Base-by-base conservation (phyloP, 2,329 filamentous ascomycete species). In the Aspergillus fumigatiaffinis region DNA sequence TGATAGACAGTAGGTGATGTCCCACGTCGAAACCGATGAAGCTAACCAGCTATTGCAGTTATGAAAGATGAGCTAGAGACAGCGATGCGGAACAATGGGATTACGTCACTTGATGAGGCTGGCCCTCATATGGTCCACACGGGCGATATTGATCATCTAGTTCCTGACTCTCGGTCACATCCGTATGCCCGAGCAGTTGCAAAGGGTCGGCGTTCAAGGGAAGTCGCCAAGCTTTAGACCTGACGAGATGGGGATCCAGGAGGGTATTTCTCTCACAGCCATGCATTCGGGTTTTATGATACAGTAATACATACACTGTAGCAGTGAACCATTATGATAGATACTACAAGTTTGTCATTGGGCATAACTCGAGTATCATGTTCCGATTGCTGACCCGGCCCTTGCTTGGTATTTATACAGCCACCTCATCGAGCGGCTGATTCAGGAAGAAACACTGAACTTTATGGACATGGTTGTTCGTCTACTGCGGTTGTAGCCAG, bases 1-100 rank as follows among this genome's bases (percentile, higher is more conserved):
- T 82, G 57, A 78, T 82, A 54, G 79, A 82, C 58, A 82, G 83
- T 84, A 74, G 74, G 81, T 77, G 48, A 48, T 54, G 35, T 21
- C 47, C 26, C 25, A 47, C 26, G n/a, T 25, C 20, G 28, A 53
- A 38, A 47, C 26, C 29, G 38, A 20, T 52, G 17, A 20, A 49
- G 47, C 59, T 57, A 44, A 61, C 29, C 6, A 38, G 52, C 10
- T 21, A 12, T 53, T 41, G 12, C 53, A 77, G 74, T 79, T 44
- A 71, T 79, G 66, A 74, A 70, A 64, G 77, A 80, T 58, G 79
- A 81, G 58, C 66, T 82, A 23, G 77, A 80, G 63, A 78, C 76
- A 21, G 73, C 77, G 1, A 80, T 81, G 79, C 73, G 76, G 12
- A 76, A 79, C 49, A 73, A 68, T 51, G 79, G 79, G 12, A 76